A percentile compares a stretch with the other conserved stretches of the same genome.
Conservation (phyloP, 2,329 filamentous ascomycete species). For the Hypoxylon sp. region DNA sequence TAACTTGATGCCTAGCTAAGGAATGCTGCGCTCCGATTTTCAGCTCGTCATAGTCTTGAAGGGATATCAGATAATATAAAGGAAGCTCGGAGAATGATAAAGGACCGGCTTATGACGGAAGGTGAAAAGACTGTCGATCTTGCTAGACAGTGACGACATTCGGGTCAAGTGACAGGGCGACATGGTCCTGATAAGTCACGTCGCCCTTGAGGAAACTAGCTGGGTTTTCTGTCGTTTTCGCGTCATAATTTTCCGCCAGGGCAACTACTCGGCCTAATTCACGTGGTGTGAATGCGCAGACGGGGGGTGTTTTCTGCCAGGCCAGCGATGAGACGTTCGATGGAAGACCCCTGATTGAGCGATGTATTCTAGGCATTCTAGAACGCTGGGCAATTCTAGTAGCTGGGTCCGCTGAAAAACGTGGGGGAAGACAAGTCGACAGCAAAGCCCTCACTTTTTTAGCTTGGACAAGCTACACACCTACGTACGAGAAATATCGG, state of each 20-base stretch:
- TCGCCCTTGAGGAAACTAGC: slow-evolving; percentile 4
- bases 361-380: slow-evolving; percentile 51
- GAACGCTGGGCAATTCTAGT: slow-evolving; percentile 48
- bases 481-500: slow-evolving; percentile 30
- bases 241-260: slow-evolving; percentile 28
- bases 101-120: slow-evolving; percentile 31
- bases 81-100: slow-evolving; percentile 40
- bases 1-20: slow-evolving; percentile 25
- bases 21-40: slow-evolving; percentile 17
- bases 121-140: slow-evolving; percentile 33
- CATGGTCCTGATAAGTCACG: slow-evolving; percentile 28
- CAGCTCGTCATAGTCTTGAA: slow-evolving; percentile 18
- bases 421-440: slow-evolving; percentile 48
- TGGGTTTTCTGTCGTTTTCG: slow-evolving; percentile 30
- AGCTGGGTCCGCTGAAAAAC: slow-evolving; percentile 50
- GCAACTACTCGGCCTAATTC: slow-evolving; percentile 26
- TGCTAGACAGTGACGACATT: slow-evolving; percentile 38
- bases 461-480: slow-evolving; percentile 27
- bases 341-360: slow-evolving; percentile 37
- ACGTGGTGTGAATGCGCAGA: slow-evolving; percentile 21
- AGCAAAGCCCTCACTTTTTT: slow-evolving; percentile 32
- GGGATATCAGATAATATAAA: slow-evolving; percentile 24
- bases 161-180: slow-evolving; percentile 36
- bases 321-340: slow-evolving; percentile 38
- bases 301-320: slow-evolving; percentile 21